Evolutionary conservation across 139 green algal genomes (phyloP), one percentile per base, ranked within the genome.

Genomic region (Haematococcus sp.): DNA sequence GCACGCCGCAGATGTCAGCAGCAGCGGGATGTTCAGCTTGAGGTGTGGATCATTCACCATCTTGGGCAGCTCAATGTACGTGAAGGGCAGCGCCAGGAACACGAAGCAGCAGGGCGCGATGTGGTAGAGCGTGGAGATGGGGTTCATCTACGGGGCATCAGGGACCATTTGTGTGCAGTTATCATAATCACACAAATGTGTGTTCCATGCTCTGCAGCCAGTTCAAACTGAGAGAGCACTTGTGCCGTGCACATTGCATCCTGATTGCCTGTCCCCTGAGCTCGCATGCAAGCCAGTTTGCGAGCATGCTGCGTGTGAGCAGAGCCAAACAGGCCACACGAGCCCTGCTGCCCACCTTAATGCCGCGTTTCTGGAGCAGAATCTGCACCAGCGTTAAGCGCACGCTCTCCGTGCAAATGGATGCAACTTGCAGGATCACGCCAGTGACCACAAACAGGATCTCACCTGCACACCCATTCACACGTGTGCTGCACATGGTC

Each of bases 71-170:
- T 93, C 88, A 19, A 93, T 82, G 71, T 84, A 85, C 58, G 78
- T 82, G 68, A 94, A 88, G 28, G 83, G 84, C 46, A 89, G 66
- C 30, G 87, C 66, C 11, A 94, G 76, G 73, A 81, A 92, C 23
- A 86, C 76, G 27, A 90, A 85, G 79, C 87, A 94, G 71, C 78
- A 84, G 51, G 90, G 89, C 13, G 89, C 82, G 23, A 96, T 83
- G 75, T 93, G 87, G 79, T 94, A 94, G 25, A 97, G 79, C 27
- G 87, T 91, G 43, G 86, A 91, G 63, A 97, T 90, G 60, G 90
- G 88, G 82, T 95, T 97, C 61, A 97, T 76, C 63, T 72, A 44
- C 43, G 43, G 40, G 7, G 40, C 40, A 49, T 11, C 40, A 49
- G 11, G 7, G 7, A 49, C 40, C 7, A 11, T 49, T 7, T 49